Percentiles rank a stretch among this genome's conserved stretches.
phyloP scores from a whole-genome alignment of 352 stramenopile genomes.

The Globisporangium nodosum region DNA sequence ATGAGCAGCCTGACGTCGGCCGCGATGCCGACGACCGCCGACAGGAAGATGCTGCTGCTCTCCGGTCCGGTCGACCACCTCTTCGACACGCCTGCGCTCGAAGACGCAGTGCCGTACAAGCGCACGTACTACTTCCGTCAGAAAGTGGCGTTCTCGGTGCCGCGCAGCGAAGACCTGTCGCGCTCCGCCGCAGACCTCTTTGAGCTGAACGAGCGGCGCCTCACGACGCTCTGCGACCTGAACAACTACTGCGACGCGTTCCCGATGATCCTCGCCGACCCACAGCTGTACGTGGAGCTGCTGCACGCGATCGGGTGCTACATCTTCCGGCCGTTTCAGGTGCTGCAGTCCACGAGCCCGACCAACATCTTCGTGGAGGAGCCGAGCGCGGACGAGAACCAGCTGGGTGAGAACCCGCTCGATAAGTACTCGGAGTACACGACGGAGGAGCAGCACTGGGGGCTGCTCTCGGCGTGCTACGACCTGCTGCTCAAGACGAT shows the following conservation, averaged over 20 bases:
- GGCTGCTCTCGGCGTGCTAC: slow-evolving; percentile 73
- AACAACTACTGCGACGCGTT: slow-evolving; percentile 85
- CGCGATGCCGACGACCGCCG: slow-evolving; percentile 63
- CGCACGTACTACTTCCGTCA: slow-evolving; percentile 82
- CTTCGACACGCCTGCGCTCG: slow-evolving; percentile 73
- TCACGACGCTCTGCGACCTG: slow-evolving; percentile 78
- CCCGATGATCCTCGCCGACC: slow-evolving; percentile 74
- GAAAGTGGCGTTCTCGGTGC: slow-evolving; percentile 79
- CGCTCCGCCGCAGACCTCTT: slow-evolving; percentile 61
- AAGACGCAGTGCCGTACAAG: slow-evolving; percentile 79
- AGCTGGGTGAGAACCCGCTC: slow-evolving; percentile 60
- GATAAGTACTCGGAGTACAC: slow-evolving; percentile 85
- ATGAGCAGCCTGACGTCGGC: slow-evolving; percentile 83
- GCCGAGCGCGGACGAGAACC: slow-evolving; percentile 48
- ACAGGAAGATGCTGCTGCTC: slow-evolving; percentile 65
- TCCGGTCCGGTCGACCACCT: slow-evolving; percentile 53
- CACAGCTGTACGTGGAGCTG: slow-evolving; percentile 76
- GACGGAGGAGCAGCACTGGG: slow-evolving; percentile 78
- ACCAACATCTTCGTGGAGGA: slow-evolving; percentile 84
- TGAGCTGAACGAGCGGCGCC: slow-evolving; percentile 76
- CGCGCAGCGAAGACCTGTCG: slow-evolving; percentile 40
- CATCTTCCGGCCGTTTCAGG: slow-evolving; percentile 76
- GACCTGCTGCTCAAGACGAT: slow-evolving; percentile 81
- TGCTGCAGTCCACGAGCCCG: slow-evolving; percentile 40
- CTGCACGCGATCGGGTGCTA: slow-evolving; percentile 76